A percentile compares a stretch with the other conserved stretches of the same genome.
phyloP scores from a whole-genome alignment of 176 grass and related monocot genomes.

The Avena eriantha region DNA sequence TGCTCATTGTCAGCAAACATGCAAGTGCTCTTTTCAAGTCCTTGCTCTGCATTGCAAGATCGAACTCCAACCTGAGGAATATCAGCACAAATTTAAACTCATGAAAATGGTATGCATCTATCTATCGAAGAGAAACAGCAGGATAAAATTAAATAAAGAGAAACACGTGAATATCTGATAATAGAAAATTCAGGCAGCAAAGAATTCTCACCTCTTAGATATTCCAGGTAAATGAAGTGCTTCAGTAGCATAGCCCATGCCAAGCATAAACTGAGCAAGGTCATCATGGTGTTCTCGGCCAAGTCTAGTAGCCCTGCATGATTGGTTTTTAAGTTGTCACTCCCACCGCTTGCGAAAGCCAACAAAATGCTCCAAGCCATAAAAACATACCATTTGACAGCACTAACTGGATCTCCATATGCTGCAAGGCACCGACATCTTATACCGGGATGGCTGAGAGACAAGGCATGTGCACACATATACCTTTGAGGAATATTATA shows the following conservation, averaged over 20 bases:
- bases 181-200: slow-evolving; percentile 26
- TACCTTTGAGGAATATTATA: slow-evolving; percentile 61
- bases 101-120: slow-evolving; percentile 19
- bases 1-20: slow-evolving; percentile 98
- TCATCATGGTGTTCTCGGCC: slow-evolving; percentile 97
- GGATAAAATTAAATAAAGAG: slow-evolving; percentile 23
- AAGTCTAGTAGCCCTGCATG: slow-evolving; percentile 91
- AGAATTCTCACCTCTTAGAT: slow-evolving; percentile 73
- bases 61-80: slow-evolving; percentile 88
- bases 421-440: slow-evolving; percentile 97
- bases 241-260: slow-evolving; percentile 99
- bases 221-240: slow-evolving; percentile 99
- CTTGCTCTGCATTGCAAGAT: slow-evolving; percentile 98
- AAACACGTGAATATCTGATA: slow-evolving; percentile 24
- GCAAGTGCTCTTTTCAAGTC: slow-evolving; percentile 96
- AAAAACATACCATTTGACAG: slow-evolving; percentile 88
- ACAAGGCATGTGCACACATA: slow-evolving; percentile 98
- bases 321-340: slow-evolving; percentile 27
- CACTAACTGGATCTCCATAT: slow-evolving; percentile 98
- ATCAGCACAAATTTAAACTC: slow-evolving; percentile 35
- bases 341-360: slow-evolving; percentile 3
- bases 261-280: slow-evolving; percentile 99
- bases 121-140: neutral
- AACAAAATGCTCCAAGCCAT: slow-evolving; percentile 34
- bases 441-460: slow-evolving; percentile 99